These are phyloP conservation scores for Colletotrichum melonis DNA, from an alignment of 2,329 filamentous ascomycete species.

Conservation along the genomic window DNA sequence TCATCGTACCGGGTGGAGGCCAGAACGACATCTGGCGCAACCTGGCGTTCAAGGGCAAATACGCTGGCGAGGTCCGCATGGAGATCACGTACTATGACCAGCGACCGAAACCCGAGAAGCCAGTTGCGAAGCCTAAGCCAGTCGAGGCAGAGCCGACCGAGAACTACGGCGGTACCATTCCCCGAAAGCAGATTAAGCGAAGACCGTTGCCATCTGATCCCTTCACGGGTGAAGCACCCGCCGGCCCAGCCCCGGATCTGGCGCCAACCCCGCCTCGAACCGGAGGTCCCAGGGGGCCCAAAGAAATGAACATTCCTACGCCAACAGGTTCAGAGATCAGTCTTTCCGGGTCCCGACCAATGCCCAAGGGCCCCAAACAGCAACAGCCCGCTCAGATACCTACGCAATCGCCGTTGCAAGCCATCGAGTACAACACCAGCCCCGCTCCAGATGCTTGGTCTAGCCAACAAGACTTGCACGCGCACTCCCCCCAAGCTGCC, in stretches of 20 bases:
- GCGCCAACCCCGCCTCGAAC: constrained; percentile 59
- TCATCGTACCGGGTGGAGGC: constrained; percentile 89
- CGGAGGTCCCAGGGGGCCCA: constrained; percentile 26
- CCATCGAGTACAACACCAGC: constrained; percentile 61
- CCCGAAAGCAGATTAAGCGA: constrained; percentile 77
- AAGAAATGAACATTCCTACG: constrained; percentile 18
- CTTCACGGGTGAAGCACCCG: constrained; percentile 64
- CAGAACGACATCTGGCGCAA: constrained; percentile 94
- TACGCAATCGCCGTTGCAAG: constrained; percentile 65
- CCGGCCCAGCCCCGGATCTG: constrained; percentile 51
- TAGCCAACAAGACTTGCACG: constrained; percentile 50
- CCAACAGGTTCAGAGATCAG: constrained; percentile 16
- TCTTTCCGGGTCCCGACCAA: constrained; percentile 29
- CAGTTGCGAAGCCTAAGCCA: constrained; percentile 65
- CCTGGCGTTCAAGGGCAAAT: constrained; percentile 90
- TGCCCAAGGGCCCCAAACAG: constrained; percentile 49
- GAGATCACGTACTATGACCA: constrained; percentile 97
- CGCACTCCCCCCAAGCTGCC: constrained; percentile 46
- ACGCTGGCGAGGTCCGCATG: constrained; percentile 92
- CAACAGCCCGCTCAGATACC: constrained; percentile 52
- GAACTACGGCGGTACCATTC: constrained; percentile 53
- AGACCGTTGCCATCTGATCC: constrained; percentile 87
- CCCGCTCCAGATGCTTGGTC: constrained; percentile 39
- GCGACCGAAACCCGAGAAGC: constrained; percentile 82
- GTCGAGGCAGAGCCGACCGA: constrained; percentile 36